Base-by-base conservation (phyloP, 441 rosid species). In the Populus hybrid region DNA sequence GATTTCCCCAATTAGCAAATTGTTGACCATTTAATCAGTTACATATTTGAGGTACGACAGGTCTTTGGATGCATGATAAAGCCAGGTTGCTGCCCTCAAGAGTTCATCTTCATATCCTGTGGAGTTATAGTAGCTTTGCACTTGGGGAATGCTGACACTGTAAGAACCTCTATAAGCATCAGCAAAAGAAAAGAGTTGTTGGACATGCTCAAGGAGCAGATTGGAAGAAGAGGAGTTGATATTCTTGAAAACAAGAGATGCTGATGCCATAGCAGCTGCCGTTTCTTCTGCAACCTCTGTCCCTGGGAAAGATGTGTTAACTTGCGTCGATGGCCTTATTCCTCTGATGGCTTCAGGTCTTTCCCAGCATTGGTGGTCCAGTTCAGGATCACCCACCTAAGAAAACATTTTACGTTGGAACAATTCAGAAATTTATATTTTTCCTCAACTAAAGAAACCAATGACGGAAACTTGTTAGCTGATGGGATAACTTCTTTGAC, bases 231-330 rank as follows among this genome's bases (percentile, higher is more conserved):
- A 74, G 4, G 93, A 64, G 77, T 92, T 80, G 6, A 76, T 82
- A 18, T 82, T 87, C 80, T 90, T 95, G 69, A 94, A 95, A 76
- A 95, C 98, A 32, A 95, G 82, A 85, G 98, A 94, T 1, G 97
- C 97, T 2, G 98, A 87, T 69, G 97, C 98, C 92, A 94, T 82
- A 32, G 99, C 97, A 23, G 97, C 99, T 14, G 97, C 95, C 66
- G 95, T 89, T 81, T 95, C 98, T 18, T 97, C 98, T 74, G 97
- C 98, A 75, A 92, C 97, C 36, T 95, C 97, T 1, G 95, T 80
- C 63, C 97, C 99, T 4, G 94, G 97, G 78, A 76, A 83, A 0
- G 97, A 85, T 7, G 80, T 21, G 70, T 95, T 90, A 30, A 94
- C 84, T 80, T 88, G 88, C 9, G 80, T 78, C 1, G 84, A 79